A percentile compares a stretch with the other conserved stretches of the same genome.
Evolutionary conservation across 148 eudicot species (phyloP).

Genomic region (Polygonum aviculare): DNA sequence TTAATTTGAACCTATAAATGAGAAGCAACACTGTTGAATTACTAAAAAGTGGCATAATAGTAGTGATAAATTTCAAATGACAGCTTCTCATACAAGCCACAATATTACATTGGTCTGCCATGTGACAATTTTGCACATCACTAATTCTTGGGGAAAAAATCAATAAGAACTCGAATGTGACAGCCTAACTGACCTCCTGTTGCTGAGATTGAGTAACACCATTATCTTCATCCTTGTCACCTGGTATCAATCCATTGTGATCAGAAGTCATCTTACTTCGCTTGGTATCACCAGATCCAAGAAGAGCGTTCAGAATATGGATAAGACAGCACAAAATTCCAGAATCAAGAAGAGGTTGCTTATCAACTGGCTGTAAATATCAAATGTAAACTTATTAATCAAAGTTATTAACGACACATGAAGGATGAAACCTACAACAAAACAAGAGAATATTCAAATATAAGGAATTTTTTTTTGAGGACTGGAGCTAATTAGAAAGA

Average conservation of each 20-base stretch:
- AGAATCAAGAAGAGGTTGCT: constrained; percentile 95
- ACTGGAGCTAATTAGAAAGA: no score
- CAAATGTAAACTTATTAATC: background rate
- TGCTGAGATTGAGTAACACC: constrained; percentile 32
- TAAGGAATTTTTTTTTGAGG: no score
- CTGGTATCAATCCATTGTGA: constrained; percentile 17
- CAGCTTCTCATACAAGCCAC: background rate
- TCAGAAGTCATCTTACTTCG: constrained; percentile 20
- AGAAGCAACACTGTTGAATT: background rate
- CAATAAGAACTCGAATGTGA: background rate
- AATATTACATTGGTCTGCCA: background rate
- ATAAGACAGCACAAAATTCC: constrained; percentile 94
- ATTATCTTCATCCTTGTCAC: constrained; percentile 24
- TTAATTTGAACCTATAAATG: background rate
- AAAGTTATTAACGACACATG: background rate
- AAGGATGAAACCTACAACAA: no score
- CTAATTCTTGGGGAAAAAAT: background rate
- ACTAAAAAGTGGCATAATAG: background rate
- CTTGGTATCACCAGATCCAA: constrained; percentile 46
- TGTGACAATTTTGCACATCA: background rate
- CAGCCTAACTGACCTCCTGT: constrained; percentile 58
- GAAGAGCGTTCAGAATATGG: constrained; percentile 71
- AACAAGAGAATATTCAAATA: no score
- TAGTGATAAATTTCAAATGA: background rate
- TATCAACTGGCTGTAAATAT: constrained; percentile 70